These are phyloP conservation scores for Podaxis mareebaensis DNA, from an alignment of 768 basidiomycete species.

Conservation along the genomic window DNA sequence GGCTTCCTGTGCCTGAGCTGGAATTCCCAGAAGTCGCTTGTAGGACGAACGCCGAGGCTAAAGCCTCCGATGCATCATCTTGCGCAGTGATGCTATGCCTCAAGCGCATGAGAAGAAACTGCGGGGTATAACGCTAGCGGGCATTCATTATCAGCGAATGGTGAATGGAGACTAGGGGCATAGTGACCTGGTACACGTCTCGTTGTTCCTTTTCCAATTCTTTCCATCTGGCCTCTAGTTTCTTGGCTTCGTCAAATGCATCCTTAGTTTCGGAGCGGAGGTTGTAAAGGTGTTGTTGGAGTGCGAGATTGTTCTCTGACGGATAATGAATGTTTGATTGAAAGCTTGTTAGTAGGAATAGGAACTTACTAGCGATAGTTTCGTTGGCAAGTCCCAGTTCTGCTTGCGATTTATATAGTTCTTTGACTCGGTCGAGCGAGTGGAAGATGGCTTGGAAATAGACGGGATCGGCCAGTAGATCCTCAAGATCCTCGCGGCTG, in stretches of 20 bases:
- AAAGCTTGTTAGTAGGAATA: not conserved
- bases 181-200: conserved; percentile 80
- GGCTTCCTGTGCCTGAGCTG: conserved; percentile 34
- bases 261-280: conserved; percentile 82
- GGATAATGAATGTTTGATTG: conserved; percentile 13
- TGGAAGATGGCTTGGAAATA: conserved; percentile 92
- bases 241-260: conserved; percentile 85
- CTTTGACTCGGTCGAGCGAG: conserved; percentile 71
- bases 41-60: conserved; percentile 83
- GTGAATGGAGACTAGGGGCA: not conserved
- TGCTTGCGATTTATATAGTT: conserved; percentile 72
- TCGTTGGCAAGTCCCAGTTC: conserved; percentile 85
- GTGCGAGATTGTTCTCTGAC: conserved; percentile 70
- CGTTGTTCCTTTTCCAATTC: conserved; percentile 87
- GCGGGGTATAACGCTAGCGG: conserved; percentile 76
- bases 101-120: conserved; percentile 86
- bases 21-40: conserved; percentile 42
- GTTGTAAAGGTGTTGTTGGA: conserved; percentile 75
- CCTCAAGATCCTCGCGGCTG: conserved; percentile 90
- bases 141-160: not conserved
- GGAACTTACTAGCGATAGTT: conserved; percentile 74
- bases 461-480: conserved; percentile 73
- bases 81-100: conserved; percentile 87
- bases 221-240: conserved; percentile 80
- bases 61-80: conserved; percentile 84